These are phyloP conservation scores for Mixia osmundae DNA, from an alignment of 1,284 basidiomycete species.

Conservation along the genomic window DNA sequence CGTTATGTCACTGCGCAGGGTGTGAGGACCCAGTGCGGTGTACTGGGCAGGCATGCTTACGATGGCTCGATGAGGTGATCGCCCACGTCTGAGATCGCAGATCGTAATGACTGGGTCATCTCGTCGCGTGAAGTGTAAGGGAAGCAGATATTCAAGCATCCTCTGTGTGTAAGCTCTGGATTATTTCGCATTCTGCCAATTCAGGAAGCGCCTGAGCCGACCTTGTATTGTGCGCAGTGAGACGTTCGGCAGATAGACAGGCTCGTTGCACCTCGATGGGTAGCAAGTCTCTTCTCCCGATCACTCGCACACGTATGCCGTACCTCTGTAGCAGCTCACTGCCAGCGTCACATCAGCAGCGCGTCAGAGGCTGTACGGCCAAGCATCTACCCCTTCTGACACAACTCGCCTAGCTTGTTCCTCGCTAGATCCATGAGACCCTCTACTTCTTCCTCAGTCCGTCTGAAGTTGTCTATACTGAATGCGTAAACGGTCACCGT, in stretches of 20 bases:
- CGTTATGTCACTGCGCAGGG: slow-evolving; percentile 30
- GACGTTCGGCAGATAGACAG: slow-evolving; percentile 44
- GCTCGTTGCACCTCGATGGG: slow-evolving; percentile 49
- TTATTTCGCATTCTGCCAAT: background rate
- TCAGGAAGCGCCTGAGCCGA: slow-evolving; percentile 21
- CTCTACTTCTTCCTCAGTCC: slow-evolving; percentile 64
- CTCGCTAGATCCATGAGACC: slow-evolving; percentile 67
- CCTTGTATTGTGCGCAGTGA: slow-evolving; percentile 53
- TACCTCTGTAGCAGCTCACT: slow-evolving; percentile 57
- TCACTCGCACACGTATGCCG: slow-evolving; percentile 59
- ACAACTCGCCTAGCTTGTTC: slow-evolving; percentile 58
- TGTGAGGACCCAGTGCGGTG: slow-evolving; percentile 8
- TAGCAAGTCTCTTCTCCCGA: slow-evolving; percentile 55
- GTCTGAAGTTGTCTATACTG: slow-evolving; percentile 89
- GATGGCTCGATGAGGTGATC: slow-evolving; percentile 23
- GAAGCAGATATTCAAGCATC: slow-evolving; percentile 82
- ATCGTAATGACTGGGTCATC: slow-evolving; percentile 51
- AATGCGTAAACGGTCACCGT: slow-evolving; percentile 90
- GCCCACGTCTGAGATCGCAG: slow-evolving; percentile 32
- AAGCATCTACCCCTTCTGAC: slow-evolving; percentile 45
- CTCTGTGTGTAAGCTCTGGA: slow-evolving; percentile 27
- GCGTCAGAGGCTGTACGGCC: background rate
- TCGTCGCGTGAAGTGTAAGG: slow-evolving; percentile 84
- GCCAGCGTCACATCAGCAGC: background rate
- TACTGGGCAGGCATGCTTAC: too few species aligned